Conservation (phyloP, 2,329 filamentous ascomycete species). For the Aspergillus sp. region DNA sequence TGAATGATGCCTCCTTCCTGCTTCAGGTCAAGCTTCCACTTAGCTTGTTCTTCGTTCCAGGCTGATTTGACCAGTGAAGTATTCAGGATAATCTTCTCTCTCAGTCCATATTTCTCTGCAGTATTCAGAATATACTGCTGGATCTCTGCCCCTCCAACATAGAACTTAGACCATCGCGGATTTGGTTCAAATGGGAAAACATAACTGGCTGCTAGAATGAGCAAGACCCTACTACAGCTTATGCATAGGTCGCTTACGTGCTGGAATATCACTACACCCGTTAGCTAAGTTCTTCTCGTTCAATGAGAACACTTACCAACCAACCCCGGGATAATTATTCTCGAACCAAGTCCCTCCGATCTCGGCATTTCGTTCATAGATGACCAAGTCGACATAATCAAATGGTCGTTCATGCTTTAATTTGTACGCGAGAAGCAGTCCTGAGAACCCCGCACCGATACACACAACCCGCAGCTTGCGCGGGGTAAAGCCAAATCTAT, state of each 20-base stretch:
- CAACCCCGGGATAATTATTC: constrained; percentile 34
- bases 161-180: constrained; percentile 39
- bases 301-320: constrained; percentile 19
- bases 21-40: constrained; percentile 15
- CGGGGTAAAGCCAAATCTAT: constrained; percentile 7
- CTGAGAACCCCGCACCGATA: constrained; percentile 26
- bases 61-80: constrained; percentile 31
- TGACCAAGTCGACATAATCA: constrained; percentile 20
- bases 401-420: constrained; percentile 28
- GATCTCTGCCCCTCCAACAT: constrained; percentile 38
- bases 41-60: constrained; percentile 28
- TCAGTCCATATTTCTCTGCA: constrained; percentile 36
- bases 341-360: constrained; percentile 30
- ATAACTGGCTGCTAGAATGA: constrained; percentile 29
- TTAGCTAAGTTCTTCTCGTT: not conserved
- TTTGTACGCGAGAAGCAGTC: constrained; percentile 36
- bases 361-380: constrained; percentile 25
- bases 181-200: constrained; percentile 41
- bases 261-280: not conserved
- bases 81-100: constrained; percentile 31
- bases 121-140: constrained; percentile 39
- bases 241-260: no score
- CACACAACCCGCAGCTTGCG: constrained; percentile 15
- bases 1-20: constrained; percentile 7
- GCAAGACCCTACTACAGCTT: not conserved